phyloP scores from a whole-genome alignment of 2,329 filamentous ascomycete genomes.

The Dothistroma pini region DNA sequence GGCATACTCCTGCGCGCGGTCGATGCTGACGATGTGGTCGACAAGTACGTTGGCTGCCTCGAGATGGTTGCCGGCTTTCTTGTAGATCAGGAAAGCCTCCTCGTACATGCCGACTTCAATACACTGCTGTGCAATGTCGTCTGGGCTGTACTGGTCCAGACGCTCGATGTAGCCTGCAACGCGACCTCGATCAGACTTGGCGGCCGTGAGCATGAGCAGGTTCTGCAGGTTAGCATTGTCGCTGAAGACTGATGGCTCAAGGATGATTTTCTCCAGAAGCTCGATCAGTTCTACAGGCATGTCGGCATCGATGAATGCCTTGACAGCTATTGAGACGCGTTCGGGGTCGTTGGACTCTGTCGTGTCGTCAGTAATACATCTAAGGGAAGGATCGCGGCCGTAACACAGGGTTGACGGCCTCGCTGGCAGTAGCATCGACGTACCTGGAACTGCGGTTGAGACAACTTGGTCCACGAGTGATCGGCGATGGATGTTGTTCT shows the following conservation, averaged over 20 bases:
- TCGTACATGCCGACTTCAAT: slow-evolving; percentile 94
- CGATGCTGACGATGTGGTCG: slow-evolving; percentile 96
- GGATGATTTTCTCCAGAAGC: slow-evolving; percentile 95
- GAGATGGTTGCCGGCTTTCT: slow-evolving; percentile 88
- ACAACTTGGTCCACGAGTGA: slow-evolving; percentile 96
- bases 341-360: slow-evolving; percentile 88
- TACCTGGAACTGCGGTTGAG: slow-evolving; percentile 69
- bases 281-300: slow-evolving; percentile 93
- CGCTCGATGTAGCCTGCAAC: slow-evolving; percentile 96
- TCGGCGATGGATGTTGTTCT: slow-evolving; percentile 92
- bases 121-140: slow-evolving; percentile 89
- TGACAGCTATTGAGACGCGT: slow-evolving; percentile 91
- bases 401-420: neutral
- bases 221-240: slow-evolving; percentile 98
- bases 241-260: slow-evolving; percentile 99
- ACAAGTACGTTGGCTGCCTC: slow-evolving; percentile 89
- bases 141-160: slow-evolving; percentile 81
- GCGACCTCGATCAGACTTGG: slow-evolving; percentile 91
- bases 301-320: slow-evolving; percentile 86
- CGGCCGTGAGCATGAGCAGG: slow-evolving; percentile 90
- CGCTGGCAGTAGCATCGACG: neutral
- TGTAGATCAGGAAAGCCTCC: slow-evolving; percentile 97
- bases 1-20: slow-evolving; percentile 91
- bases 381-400: too few species aligned
- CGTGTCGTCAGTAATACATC: too few species aligned